These are phyloP conservation scores for Corymbia citriodora DNA, from an alignment of 441 rosid genomes.

Conservation along the genomic window DNA sequence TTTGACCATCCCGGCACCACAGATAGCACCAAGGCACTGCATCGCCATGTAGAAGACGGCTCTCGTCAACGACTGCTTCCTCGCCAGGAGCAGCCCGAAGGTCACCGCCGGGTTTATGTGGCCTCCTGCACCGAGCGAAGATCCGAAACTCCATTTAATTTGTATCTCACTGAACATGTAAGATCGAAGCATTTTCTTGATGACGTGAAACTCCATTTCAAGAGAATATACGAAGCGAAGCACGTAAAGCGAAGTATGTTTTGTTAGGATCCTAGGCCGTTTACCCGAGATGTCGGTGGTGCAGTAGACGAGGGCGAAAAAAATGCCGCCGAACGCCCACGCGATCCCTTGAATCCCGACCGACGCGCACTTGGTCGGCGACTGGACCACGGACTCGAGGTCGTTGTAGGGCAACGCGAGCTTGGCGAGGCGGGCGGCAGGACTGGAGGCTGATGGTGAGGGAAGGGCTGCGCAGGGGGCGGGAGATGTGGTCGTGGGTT, in stretches of 20 bases:
- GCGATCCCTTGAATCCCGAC: conserved; percentile 96
- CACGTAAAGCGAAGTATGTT: neutral
- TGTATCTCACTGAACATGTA: no score
- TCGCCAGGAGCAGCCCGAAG: conserved; percentile 64
- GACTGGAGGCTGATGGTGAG: no score
- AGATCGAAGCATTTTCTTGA: no score
- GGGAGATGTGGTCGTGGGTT: no score
- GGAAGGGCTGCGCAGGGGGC: no score
- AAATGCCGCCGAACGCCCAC: conserved; percentile 97
- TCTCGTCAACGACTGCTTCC: conserved; percentile 68
- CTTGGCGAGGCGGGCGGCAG: no score
- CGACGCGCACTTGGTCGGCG: conserved; percentile 43
- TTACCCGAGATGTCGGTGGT: conserved; percentile 89
- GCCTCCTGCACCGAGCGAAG: conserved; percentile 37
- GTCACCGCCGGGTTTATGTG: conserved; percentile 88
- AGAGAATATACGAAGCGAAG: neutral
- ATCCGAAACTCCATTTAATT: no score
- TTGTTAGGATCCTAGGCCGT: neutral
- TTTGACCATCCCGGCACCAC: conserved; percentile 87
- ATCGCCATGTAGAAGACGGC: conserved; percentile 74
- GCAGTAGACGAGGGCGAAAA: conserved; percentile 89
- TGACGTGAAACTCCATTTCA: neutral
- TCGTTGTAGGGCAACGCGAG: no score
- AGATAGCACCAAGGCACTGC: conserved; percentile 88
- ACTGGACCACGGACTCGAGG: conserved; percentile 22